Percentiles rank a stretch among this genome's conserved stretches.
Conservation (phyloP, 2,329 filamentous ascomycete species). For the Grosmannia penicillata region DNA sequence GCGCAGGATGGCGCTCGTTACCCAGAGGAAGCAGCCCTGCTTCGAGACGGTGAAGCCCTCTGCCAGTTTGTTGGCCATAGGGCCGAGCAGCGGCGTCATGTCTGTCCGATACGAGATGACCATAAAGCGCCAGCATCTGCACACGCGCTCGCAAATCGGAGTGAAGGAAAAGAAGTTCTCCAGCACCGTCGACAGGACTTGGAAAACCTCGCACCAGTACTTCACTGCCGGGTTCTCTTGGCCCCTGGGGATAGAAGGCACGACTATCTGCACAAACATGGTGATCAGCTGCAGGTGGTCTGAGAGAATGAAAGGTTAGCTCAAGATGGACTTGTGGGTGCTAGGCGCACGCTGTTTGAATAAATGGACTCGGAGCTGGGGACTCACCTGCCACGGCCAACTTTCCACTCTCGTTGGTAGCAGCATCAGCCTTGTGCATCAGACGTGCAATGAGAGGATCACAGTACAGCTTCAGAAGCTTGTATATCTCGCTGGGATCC, state of each 20-base stretch:
- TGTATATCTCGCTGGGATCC: constrained; percentile 64
- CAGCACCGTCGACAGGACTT: constrained; percentile 70
- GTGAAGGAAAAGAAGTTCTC: constrained; percentile 76
- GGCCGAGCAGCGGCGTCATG: constrained; percentile 70
- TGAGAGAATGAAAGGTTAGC: too few species aligned
- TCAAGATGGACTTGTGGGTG: too few species aligned
- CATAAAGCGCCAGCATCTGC: constrained; percentile 93
- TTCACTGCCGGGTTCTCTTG: constrained; percentile 82
- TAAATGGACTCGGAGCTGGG: too few species aligned
- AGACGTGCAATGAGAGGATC: constrained; percentile 77
- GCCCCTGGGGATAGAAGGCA: constrained; percentile 56
- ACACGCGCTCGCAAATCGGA: constrained; percentile 86
- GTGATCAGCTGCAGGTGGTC: constrained; percentile 89
- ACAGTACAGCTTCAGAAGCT: constrained; percentile 79
- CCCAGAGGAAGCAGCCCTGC: constrained; percentile 98
- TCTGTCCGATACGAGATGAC: constrained; percentile 86
- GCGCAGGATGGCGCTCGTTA: constrained; percentile 82
- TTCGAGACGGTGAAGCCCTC: constrained; percentile 70
- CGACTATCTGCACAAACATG: constrained; percentile 66
- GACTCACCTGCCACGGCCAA: constrained; percentile 64
- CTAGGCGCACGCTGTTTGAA: too few species aligned
- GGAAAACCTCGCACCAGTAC: constrained; percentile 91
- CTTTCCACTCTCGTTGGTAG: constrained; percentile 69
- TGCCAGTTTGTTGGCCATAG: constrained; percentile 78
- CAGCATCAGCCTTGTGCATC: constrained; percentile 75